These are phyloP conservation scores for Taphrina pruni DNA, from an alignment of 1,139 yeast genomes.

Conservation along the genomic window DNA sequence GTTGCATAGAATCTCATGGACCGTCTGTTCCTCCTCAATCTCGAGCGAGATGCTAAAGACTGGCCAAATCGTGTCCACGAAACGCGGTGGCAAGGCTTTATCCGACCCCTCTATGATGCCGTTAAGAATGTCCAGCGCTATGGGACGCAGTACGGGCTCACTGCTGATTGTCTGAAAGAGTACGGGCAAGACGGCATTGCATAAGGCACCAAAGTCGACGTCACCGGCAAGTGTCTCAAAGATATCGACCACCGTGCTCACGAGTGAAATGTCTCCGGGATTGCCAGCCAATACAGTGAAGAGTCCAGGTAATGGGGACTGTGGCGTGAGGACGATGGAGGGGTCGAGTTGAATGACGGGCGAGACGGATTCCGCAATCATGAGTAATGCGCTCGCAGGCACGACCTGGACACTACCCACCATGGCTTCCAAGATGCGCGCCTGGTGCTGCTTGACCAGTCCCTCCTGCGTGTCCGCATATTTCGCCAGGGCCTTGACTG, in stretches of 20 bases:
- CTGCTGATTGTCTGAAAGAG: slow-evolving; percentile 30
- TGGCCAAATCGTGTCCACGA: slow-evolving; percentile 42
- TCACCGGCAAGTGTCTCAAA: slow-evolving; percentile 42
- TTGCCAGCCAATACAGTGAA: slow-evolving; percentile 41
- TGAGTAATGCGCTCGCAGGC: slow-evolving; percentile 35
- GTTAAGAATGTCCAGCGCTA: slow-evolving; percentile 41
- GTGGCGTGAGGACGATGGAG: slow-evolving; percentile 24
- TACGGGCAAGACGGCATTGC: slow-evolving; percentile 39
- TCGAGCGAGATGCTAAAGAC: slow-evolving; percentile 35
- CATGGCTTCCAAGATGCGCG: slow-evolving; percentile 26
- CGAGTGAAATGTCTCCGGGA: slow-evolving; percentile 44
- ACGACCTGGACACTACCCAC: slow-evolving; percentile 9
- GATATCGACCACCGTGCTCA: slow-evolving; percentile 43
- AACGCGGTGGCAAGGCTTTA: slow-evolving; percentile 38
- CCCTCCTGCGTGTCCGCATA: slow-evolving; percentile 28
- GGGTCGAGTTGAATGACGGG: slow-evolving; percentile 36
- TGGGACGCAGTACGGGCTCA: slow-evolving; percentile 29
- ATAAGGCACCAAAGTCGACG: slow-evolving; percentile 35
- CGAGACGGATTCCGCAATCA: slow-evolving; percentile 41
- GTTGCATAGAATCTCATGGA: slow-evolving; percentile 39
- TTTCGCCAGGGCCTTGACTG: slow-evolving; percentile 34
- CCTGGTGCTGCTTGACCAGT: slow-evolving; percentile 26
- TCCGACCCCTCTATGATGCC: slow-evolving; percentile 43
- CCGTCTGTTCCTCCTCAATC: slow-evolving; percentile 42
- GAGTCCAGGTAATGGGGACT: slow-evolving; percentile 39